phyloP scores from a whole-genome alignment of 371 early-diverging fungal genomes.

The Circinella umbellata region DNA sequence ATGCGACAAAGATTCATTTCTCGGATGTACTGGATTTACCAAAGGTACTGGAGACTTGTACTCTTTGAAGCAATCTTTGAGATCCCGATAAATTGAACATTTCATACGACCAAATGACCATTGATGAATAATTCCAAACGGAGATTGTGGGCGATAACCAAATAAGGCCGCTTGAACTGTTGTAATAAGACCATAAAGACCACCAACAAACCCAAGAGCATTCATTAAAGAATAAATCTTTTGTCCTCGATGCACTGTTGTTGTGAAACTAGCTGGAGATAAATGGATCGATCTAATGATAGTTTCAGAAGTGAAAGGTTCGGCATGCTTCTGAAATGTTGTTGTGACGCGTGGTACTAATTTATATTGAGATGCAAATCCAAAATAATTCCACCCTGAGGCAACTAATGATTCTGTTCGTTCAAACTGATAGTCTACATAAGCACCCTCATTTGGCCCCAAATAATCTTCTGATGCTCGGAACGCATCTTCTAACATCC shows the following conservation, averaged over 20 bases:
- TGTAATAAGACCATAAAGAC: slow-evolving; percentile 39
- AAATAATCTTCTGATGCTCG: slow-evolving; percentile 17
- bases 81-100: slow-evolving; percentile 24
- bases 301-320: too few relatives aligned
- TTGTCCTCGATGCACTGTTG: slow-evolving; percentile 19
- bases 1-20: background rate
- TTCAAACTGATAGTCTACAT: slow-evolving; percentile 22
- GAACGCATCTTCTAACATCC: slow-evolving; percentile 6
- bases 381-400: slow-evolving; percentile 33
- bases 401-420: slow-evolving; percentile 18
- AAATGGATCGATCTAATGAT: background rate
- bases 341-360: slow-evolving; percentile 21
- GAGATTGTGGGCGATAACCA: slow-evolving; percentile 44
- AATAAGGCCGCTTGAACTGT: slow-evolving; percentile 36
- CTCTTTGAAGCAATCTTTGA: slow-evolving; percentile 23
- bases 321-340: slow-evolving; percentile 16
- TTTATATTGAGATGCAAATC: slow-evolving; percentile 24
- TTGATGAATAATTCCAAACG: slow-evolving; percentile 41
- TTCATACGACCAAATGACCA: slow-evolving; percentile 35
- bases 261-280: slow-evolving; percentile 13
- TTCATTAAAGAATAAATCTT: slow-evolving; percentile 31
- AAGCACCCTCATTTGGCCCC: slow-evolving; percentile 13
- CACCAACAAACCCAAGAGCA: slow-evolving; percentile 37
- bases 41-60: slow-evolving; percentile 32
- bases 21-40: slow-evolving; percentile 32